Conservation (phyloP, 2,329 filamentous ascomycete genomes). For the Fusarium domesticum region DNA sequence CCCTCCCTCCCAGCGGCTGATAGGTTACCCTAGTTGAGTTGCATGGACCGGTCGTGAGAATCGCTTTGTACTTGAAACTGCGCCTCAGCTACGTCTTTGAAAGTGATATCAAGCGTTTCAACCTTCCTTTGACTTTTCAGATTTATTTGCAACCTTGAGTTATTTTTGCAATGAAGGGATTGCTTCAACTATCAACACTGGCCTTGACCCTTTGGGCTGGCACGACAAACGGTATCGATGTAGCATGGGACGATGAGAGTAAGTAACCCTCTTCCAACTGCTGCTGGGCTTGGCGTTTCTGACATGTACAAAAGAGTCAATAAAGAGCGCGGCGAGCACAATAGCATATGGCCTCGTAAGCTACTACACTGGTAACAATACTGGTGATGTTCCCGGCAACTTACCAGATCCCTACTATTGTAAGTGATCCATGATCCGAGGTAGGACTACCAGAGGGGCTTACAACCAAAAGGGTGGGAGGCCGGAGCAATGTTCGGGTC, state of each 20-base stretch:
- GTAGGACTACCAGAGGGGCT: constrained; percentile 1
- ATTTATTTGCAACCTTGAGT: no score
- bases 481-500: constrained; percentile 69
- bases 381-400: constrained; percentile 56
- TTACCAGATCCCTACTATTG: constrained; percentile 64
- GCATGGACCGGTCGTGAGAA: no score
- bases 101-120: not conserved
- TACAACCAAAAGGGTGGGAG: constrained; percentile 57
- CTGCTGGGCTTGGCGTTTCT: not conserved
- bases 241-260: constrained; percentile 25
- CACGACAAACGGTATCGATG: constrained; percentile 12
- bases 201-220: constrained; percentile 15
- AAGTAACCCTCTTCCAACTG: constrained; percentile 1
- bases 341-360: constrained; percentile 48
- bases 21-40: no score
- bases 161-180: constrained; percentile 12
- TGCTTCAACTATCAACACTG: constrained; percentile 14
- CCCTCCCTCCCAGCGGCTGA: no score
- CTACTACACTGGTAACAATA: constrained; percentile 57
- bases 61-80: no score
- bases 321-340: constrained; percentile 48
- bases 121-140: not conserved
- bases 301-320: constrained; percentile 39
- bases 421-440: constrained; percentile 37
- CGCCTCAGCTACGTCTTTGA: not conserved